Evolutionary conservation across 179 eudicot species (phyloP), one percentile per base, ranked within the genome.

Genomic region (Beta lomatogona): DNA sequence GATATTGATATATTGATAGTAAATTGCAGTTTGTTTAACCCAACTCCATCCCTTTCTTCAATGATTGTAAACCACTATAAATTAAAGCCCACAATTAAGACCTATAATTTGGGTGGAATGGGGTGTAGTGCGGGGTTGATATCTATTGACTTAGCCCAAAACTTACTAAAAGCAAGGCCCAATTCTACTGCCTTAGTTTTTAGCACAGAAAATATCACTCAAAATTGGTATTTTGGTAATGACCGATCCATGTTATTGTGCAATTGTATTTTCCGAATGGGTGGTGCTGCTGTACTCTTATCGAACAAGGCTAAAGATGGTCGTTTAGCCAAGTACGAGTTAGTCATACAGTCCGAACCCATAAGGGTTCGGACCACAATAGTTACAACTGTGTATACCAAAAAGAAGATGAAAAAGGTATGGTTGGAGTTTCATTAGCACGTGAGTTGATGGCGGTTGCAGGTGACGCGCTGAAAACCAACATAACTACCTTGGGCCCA

Each of bases 121-220:
- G 95, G 97, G 6, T 93, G 97, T 81, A 88, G 93, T 57, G 97
- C 97, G 44, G 94, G 97, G 21, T 78, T 93, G 0, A 91, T 93
- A 44, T 93, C 97, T 0, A 80, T 93, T 14, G 95, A 92, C 80
- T 76, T 93, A 4, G 97, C 97, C 50, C 86, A 88, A 68, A 87
- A 89, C 31, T 82, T 93, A 4, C 89, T 93, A 1, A 76, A 79
- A 70, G 90, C 95, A 4, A 85, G 87, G 74, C 93, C 93, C 14
- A 88, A 91, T 52, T 69, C 91, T 0, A 75, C 85, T 53, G 97
- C 92, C 6, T 84, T 93, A 5, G 94, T 93, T 10, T 90, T 92
- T 61, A 92, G 94, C 77, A 92, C 91, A 1, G 97, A 93, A 64
- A 92, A 89, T 80, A 89, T 93, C 1, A 91, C 95, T 3, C 92